Evolutionary conservation across 192 early-diverging fungal genomes (phyloP), one percentile per base, ranked within the genome.

Genomic region (Coemansia reversa): DNA sequence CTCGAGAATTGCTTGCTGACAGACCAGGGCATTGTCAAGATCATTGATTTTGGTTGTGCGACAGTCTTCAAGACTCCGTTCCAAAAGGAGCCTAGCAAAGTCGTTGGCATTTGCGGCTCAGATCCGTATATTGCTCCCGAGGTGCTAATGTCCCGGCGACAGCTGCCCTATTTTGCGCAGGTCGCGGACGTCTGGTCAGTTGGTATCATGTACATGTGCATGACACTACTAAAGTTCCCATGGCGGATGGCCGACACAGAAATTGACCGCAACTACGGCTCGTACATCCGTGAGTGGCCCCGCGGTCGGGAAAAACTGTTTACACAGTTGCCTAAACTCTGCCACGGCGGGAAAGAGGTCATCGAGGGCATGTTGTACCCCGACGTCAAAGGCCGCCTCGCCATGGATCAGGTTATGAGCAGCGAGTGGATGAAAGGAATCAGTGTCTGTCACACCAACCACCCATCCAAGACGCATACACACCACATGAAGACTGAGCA

Each of bases 81-180:
- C 79, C 86, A 89, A 57, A 83, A 74, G 49, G 75, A 81, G 61
- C 63, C 79, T 24, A 81, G 83, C 58, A 84, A 88, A 63, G 86
- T 85, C 0, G 81, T 82, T 69, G 96, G 96, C 9, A 81, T 92
- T 18, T 90, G 84, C 68, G 96, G 96, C 7, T 92, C 90, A 12
- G 96, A 94, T 47, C 96, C 96, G 9, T 98, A 96, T 76, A 98
- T 98, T 83, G 94, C 93, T 0, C 96, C 96, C 28, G 96, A 97
- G 72, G 79, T 86, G 22, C 88, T 91, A 62, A 68, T 67, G 20
- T 82, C 83, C 11, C 80, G 81, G 18, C 84, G 88, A 28, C 72
- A 81, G 66, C 20, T 75, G 23, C 72, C 78, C 11, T 94, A 98
- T 66, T 92, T 94, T 62, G 87, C 89, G 7, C 87, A 92, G 56